These are phyloP conservation scores for Monosporascus sp. DNA, from an alignment of 2,329 filamentous ascomycete species.

Conservation along the genomic window DNA sequence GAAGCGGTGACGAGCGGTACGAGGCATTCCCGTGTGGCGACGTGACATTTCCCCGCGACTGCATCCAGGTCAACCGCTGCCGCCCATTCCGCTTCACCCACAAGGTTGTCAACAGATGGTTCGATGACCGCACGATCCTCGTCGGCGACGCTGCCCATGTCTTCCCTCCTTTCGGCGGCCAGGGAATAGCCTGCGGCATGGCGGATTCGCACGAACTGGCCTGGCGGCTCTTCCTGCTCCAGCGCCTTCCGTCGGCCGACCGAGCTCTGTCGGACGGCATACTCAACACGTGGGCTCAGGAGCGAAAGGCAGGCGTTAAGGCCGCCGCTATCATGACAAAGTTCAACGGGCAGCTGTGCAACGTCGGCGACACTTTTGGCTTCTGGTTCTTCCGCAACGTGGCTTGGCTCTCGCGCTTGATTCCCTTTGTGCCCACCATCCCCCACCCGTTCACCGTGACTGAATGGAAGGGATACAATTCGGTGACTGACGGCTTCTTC, in stretches of 20 bases:
- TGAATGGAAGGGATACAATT: conserved; percentile 13
- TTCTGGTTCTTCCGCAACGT: conserved; percentile 16
- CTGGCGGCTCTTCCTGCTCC: conserved; percentile 27
- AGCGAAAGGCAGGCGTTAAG: conserved; percentile 14
- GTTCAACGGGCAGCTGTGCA: conserved; percentile 18
- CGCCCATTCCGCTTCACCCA: conserved; percentile 41
- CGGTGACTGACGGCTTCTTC: conserved; percentile 15
- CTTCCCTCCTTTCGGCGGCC: conserved; percentile 42
- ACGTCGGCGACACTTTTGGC: conserved; percentile 12
- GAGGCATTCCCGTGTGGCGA: conserved; percentile 14
- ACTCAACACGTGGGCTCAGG: conserved; percentile 15
- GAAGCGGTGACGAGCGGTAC: conserved; percentile 21
- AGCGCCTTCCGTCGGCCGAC: conserved; percentile 5
- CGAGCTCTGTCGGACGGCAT: conserved; percentile 5
- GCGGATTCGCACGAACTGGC: conserved; percentile 29
- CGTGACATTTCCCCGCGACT: conserved; percentile 37
- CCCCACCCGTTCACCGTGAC: conserved; percentile 4
- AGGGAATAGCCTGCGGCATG: conserved; percentile 31
- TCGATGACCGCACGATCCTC: conserved; percentile 34
- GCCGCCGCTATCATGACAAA: conserved; percentile 15
- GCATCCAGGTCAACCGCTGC: conserved; percentile 40
- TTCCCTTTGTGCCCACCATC: conserved; percentile 7
- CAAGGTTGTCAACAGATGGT: conserved; percentile 43
- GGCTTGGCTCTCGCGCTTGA: conserved; percentile 5
- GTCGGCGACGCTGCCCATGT: conserved; percentile 48